Percentiles rank a stretch among this genome's conserved stretches.
Evolutionary conservation across 352 stramenopile species (phyloP).

Genomic region (Phytopythium ostracodes): DNA sequence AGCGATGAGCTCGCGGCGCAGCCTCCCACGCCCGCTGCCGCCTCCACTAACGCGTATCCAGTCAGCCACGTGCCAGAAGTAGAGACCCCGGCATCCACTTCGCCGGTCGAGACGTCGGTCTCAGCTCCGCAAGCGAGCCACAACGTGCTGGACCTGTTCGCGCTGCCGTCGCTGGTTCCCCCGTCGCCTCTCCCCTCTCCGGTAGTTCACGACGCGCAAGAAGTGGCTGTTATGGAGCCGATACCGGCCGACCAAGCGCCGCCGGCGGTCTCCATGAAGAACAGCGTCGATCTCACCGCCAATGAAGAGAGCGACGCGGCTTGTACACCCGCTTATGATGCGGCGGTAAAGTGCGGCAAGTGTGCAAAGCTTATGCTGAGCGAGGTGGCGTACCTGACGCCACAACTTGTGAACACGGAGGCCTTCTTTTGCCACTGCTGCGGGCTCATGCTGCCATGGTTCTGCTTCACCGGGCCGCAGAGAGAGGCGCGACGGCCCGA

Average conservation of each 20-base stretch:
- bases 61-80: not conserved
- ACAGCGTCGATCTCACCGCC: not conserved
- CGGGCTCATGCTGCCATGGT: conserved; percentile 1
- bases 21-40: not conserved
- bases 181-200: not conserved
- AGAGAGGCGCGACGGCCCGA: not conserved
- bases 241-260: not conserved
- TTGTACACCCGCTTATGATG: not conserved
- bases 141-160: conserved; percentile 4
- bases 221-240: not conserved
- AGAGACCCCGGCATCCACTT: not conserved
- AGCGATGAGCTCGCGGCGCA: not conserved
- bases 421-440: not conserved
- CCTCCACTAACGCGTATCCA: not conserved
- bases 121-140: not conserved
- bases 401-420: not conserved
- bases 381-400: not conserved
- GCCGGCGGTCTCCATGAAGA: not conserved
- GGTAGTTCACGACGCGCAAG: not conserved
- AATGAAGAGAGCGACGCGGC: not conserved
- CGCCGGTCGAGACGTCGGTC: not conserved
- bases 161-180: not conserved
- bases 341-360: not conserved
- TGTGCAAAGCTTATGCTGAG: not conserved
- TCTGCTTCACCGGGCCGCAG: conserved; percentile 6